These are phyloP conservation scores for Paracoccidioides brasiliensis DNA, from an alignment of 2,329 filamentous ascomycete species.

Conservation along the genomic window DNA sequence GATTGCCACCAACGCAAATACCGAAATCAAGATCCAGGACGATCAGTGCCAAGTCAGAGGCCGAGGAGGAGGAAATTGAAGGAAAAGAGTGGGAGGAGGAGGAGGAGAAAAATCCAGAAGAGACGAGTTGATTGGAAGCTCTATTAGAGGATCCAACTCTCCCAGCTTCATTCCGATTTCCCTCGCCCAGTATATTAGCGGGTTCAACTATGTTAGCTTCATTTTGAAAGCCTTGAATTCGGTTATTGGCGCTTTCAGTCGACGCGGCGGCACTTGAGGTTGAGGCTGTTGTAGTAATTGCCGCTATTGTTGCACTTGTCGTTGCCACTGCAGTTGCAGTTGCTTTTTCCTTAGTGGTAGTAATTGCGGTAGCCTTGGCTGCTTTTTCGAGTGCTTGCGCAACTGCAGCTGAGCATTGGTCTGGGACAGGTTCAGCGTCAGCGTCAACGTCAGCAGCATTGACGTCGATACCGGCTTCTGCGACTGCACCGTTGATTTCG, in stretches of 20 bases:
- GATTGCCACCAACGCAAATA: slow-evolving; percentile 29
- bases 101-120: neutral
- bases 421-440: slow-evolving; percentile 1
- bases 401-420: slow-evolving; percentile 2
- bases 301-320: neutral
- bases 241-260: neutral
- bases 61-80: neutral
- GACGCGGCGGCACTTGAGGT: neutral
- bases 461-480: slow-evolving; percentile 12
- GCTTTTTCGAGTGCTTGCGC: slow-evolving; percentile 5
- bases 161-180: no score
- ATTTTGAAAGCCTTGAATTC: neutral
- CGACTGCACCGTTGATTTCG: slow-evolving; percentile 40
- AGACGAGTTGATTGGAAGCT: neutral
- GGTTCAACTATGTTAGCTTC: neutral
- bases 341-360: neutral
- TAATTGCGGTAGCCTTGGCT: slow-evolving; percentile 8
- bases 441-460: slow-evolving; percentile 4
- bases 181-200: no score
- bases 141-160: neutral
- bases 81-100: neutral
- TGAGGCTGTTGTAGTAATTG: neutral
- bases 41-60: neutral
- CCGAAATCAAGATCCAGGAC: slow-evolving; percentile 27
- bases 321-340: slow-evolving; percentile 9